These are phyloP conservation scores for Cladosporium cucumerinum DNA, from an alignment of 2,329 filamentous ascomycete species.

Conservation along the genomic window DNA sequence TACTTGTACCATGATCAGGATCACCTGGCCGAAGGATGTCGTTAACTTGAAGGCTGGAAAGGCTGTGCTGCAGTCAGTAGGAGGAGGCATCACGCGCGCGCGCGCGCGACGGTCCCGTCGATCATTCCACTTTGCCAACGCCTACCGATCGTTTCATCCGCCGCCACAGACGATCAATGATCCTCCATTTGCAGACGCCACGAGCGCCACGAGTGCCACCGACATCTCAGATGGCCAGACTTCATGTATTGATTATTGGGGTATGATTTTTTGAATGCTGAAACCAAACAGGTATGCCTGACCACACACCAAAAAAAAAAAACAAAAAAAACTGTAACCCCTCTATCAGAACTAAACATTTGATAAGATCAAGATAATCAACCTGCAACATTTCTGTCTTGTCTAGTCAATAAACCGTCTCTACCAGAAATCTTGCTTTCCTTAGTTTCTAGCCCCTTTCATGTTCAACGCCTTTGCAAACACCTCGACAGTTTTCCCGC, in stretches of 20 bases:
- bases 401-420: no score
- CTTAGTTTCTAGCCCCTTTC: conserved; percentile 7
- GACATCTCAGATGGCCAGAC: background rate
- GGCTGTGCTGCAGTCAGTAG: background rate
- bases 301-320: no score
- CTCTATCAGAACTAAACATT: no score
- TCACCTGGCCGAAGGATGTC: background rate
- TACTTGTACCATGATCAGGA: background rate
- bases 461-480: background rate
- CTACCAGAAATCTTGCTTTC: no score
- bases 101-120: background rate
- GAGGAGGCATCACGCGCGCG: background rate
- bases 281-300: no score
- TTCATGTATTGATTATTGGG: background rate
- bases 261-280: no score
- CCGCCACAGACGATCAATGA: background rate
- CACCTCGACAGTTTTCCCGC: background rate
- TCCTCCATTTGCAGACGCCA: background rate
- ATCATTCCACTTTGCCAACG: background rate
- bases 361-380: no score
- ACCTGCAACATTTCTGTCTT: no score
- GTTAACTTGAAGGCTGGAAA: background rate
- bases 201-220: background rate
- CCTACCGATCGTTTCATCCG: background rate
- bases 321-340: no score